Percentiles rank a stretch among this genome's conserved stretches.
phyloP scores from a whole-genome alignment of 495 filamentous ascomycete genomes.

The Hypoxylon trugodes region DNA sequence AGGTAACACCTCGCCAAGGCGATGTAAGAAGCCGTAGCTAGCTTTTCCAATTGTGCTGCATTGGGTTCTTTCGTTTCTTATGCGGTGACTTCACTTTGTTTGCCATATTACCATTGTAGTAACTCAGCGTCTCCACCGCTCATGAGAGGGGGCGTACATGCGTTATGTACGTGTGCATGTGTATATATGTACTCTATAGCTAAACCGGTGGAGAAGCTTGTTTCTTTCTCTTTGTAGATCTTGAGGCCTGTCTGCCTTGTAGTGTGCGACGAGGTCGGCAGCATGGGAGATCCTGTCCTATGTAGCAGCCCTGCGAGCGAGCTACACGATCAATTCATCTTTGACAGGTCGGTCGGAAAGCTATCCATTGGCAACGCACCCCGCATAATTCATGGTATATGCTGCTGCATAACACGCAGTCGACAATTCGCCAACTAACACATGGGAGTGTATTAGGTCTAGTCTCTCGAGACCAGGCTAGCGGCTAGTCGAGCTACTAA shows the following conservation, averaged over 20 bases:
- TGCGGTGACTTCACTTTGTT: background rate
- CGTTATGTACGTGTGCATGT: too few species aligned
- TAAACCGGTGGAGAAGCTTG: constrained; percentile 23
- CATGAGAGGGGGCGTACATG: constrained; percentile 1
- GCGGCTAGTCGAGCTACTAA: constrained; percentile 24
- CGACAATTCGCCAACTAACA: constrained; percentile 7
- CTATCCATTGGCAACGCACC: constrained; percentile 39
- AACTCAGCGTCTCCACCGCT: constrained; percentile 4
- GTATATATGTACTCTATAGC: background rate
- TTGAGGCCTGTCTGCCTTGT: too few species aligned
- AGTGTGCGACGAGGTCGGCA: constrained; percentile 11
- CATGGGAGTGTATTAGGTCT: constrained; percentile 24
- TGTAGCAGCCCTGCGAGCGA: constrained; percentile 22
- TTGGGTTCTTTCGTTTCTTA: constrained; percentile 4
- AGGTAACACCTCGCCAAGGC: constrained; percentile 27
- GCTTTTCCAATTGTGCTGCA: constrained; percentile 14
- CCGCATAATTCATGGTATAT: constrained; percentile 33
- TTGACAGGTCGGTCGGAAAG: constrained; percentile 37
- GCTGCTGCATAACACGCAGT: constrained; percentile 24
- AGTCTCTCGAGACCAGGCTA: too few species aligned
- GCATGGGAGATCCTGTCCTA: constrained; percentile 9
- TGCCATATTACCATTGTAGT: background rate
- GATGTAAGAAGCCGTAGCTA: constrained; percentile 29
- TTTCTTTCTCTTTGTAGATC: constrained; percentile 20
- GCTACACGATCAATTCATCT: constrained; percentile 16